A percentile compares a stretch with the other conserved stretches of the same genome.
Evolutionary conservation across 306 rosid genomes (phyloP).

Genomic region (Pueraria montana): DNA sequence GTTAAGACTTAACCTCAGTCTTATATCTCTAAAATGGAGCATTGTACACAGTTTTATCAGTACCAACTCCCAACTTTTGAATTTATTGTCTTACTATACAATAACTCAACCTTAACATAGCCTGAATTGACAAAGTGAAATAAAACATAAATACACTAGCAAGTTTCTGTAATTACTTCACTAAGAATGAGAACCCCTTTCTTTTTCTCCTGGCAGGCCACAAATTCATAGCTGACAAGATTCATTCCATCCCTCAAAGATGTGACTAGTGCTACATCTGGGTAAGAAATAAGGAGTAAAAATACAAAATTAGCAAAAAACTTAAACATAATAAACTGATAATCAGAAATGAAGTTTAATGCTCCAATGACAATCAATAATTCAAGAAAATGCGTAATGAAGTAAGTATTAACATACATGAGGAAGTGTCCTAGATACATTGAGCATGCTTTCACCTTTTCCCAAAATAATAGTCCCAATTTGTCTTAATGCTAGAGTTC

Average conservation of each 20-base stretch:
- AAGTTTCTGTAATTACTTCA: conserved; percentile 68
- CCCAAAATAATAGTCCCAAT: background rate
- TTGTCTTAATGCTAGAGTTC: background rate
- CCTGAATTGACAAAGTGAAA: conserved; percentile 16
- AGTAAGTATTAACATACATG: conserved; percentile 11
- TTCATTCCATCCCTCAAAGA: conserved; percentile 99
- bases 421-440: conserved; percentile 14
- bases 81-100: background rate
- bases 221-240: conserved; percentile 97
- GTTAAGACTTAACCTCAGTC: background rate
- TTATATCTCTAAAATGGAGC: conserved; percentile 26
- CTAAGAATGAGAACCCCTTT: conserved; percentile 90
- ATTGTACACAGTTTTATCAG: background rate
- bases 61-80: conserved; percentile 12
- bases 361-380: conserved; percentile 9
- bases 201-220: conserved; percentile 93
- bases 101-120: conserved; percentile 29
- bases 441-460: background rate
- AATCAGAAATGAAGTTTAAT: conserved; percentile 23
- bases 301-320: conserved; percentile 35
- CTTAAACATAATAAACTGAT: background rate
- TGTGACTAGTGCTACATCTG: conserved; percentile 97
- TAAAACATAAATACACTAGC: conserved; percentile 12
- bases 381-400: conserved; percentile 9
- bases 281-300: conserved; percentile 34